Percentiles rank a stretch among this genome's conserved stretches.
Conservation (phyloP, 805 yeast species). For the Cyberlindnera xishuangbannaensis region DNA sequence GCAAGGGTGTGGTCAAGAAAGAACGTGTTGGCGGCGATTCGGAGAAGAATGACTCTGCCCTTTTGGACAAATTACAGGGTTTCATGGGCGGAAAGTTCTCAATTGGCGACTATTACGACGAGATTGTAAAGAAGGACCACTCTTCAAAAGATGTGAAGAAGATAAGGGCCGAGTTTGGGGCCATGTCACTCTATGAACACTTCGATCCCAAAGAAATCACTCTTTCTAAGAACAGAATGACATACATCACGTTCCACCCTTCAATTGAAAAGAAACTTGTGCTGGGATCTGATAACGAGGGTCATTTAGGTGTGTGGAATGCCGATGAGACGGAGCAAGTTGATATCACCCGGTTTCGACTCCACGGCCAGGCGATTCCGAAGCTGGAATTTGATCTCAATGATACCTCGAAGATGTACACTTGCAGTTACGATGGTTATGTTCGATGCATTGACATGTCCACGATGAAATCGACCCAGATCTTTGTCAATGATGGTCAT, state of each 20-base stretch:
- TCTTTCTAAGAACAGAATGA: conserved; percentile 63
- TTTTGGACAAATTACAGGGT: conserved; percentile 27
- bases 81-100: conserved; percentile 36
- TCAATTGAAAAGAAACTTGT: conserved; percentile 52
- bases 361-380: conserved; percentile 73
- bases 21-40: conserved; percentile 19
- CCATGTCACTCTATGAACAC: conserved; percentile 44
- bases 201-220: conserved; percentile 68
- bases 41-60: conserved; percentile 29
- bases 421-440: conserved; percentile 86
- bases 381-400: conserved; percentile 49
- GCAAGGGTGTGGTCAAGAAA: conserved; percentile 27
- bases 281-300: conserved; percentile 86
- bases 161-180: conserved; percentile 49
- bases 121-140: conserved; percentile 34
- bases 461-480: conserved; percentile 53
- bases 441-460: conserved; percentile 66
- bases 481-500: conserved; percentile 50
- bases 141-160: conserved; percentile 36
- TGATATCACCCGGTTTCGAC: conserved; percentile 56
- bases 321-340: conserved; percentile 40
- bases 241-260: conserved; percentile 76
- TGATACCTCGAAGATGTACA: conserved; percentile 49
- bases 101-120: conserved; percentile 66
- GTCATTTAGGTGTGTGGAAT: conserved; percentile 86